phyloP scores from a whole-genome alignment of 208 protist genomes.

The Giardia duodenalis region DNA sequence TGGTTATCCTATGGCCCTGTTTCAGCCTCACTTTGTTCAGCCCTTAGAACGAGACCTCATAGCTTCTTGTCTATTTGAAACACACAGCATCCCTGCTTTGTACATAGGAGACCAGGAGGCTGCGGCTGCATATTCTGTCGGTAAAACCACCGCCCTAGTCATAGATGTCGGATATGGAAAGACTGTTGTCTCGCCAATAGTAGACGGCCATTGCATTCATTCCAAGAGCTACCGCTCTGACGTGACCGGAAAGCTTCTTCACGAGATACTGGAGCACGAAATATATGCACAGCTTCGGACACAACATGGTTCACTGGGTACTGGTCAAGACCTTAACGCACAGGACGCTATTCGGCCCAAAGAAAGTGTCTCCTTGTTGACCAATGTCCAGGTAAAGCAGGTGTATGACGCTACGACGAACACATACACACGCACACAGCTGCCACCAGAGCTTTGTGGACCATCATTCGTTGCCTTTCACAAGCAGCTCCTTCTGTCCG shows the following conservation, averaged over 20 bases:
- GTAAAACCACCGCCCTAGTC: neutral
- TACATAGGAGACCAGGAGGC: neutral
- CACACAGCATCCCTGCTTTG: neutral
- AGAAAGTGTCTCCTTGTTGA: neutral
- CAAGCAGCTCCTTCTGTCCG: neutral
- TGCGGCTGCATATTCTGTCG: neutral
- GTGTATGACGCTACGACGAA: neutral
- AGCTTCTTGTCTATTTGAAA: slow-evolving; percentile 3
- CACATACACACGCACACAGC: neutral
- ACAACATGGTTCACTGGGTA: no score
- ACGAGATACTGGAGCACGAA: neutral
- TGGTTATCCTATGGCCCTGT: neutral
- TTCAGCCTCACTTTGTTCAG: neutral
- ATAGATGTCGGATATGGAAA: slow-evolving; percentile 20
- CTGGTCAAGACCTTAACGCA: neutral
- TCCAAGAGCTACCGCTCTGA: neutral
- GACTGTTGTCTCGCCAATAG: neutral
- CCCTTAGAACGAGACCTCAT: neutral
- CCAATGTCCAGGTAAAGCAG: neutral
- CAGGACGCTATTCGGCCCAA: neutral
- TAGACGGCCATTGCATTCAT: neutral
- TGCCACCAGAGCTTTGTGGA: neutral
- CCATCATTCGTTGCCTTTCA: neutral
- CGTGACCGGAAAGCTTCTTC: neutral
- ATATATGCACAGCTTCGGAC: neutral